Percentiles rank a stretch among this genome's conserved stretches.
phyloP scores from a whole-genome alignment of 306 rosid genomes.

The Citrullus colocynthis region DNA sequence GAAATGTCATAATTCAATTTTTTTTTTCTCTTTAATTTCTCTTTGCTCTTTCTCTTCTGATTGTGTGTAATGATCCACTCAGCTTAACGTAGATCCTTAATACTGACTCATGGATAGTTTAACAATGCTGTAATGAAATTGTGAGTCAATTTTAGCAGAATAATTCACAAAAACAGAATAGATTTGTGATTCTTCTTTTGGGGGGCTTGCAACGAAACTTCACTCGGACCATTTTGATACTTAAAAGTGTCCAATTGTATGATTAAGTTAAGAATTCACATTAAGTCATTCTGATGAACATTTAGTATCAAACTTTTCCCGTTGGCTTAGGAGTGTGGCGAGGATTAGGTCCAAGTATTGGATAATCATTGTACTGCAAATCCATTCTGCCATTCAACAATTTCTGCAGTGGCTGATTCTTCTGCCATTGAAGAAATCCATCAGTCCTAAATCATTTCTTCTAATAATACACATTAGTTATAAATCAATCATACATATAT shows the following conservation, averaged over 20 bases:
- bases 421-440: neutral
- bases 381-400: conserved; percentile 1
- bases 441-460: neutral
- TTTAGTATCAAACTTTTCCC: neutral
- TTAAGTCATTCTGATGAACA: neutral
- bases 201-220: neutral
- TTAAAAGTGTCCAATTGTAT: neutral
- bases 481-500: neutral
- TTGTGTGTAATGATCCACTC: neutral
- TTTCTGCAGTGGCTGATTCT: neutral
- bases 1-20: neutral
- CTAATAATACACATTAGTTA: neutral
- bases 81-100: neutral
- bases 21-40: too few species aligned
- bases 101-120: neutral
- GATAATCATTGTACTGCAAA: conserved; percentile 2
- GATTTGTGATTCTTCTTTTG: neutral
- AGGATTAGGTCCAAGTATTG: conserved; percentile 1
- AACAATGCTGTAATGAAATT: neutral
- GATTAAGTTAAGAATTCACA: neutral
- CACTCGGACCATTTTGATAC: neutral
- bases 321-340: conserved; percentile 8
- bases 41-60: neutral
- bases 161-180: neutral
- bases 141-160: neutral